Evolutionary conservation across 768 basidiomycete genomes (phyloP).

Genomic region (Leccinum boreale): DNA sequence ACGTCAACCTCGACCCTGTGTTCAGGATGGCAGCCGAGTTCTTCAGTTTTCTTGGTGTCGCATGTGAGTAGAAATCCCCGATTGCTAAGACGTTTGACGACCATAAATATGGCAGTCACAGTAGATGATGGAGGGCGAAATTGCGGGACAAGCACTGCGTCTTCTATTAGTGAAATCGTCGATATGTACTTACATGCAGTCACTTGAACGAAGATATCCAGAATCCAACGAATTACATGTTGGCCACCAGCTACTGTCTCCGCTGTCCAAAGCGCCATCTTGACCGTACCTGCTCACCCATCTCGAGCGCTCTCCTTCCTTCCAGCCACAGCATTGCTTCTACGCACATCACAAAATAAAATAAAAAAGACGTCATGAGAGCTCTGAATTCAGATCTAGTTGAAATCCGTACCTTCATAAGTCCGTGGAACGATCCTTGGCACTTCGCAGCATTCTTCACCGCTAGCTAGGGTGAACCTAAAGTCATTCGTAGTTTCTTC

Average conservation of each 20-base stretch:
- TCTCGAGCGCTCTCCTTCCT: slow-evolving; percentile 65
- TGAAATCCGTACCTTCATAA: slow-evolving; percentile 50
- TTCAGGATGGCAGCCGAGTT: too few relatives aligned
- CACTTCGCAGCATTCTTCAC: slow-evolving; percentile 35
- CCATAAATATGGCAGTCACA: too few relatives aligned
- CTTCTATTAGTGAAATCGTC: too few relatives aligned
- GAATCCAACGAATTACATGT: too few relatives aligned
- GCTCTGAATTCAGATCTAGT: neutral
- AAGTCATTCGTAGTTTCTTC: slow-evolving; percentile 75
- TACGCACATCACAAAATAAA: slow-evolving; percentile 23
- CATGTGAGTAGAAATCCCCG: too few relatives aligned
- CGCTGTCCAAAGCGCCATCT: slow-evolving; percentile 16
- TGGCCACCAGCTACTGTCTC: neutral
- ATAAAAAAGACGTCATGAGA: slow-evolving; percentile 6
- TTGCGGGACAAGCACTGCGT: too few relatives aligned
- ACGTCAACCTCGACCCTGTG: too few relatives aligned
- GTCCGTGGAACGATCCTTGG: slow-evolving; percentile 61
- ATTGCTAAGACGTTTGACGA: too few relatives aligned
- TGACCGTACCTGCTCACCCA: slow-evolving; percentile 63
- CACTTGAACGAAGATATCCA: too few relatives aligned
- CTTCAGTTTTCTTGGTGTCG: too few relatives aligned
- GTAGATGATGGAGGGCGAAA: too few relatives aligned
- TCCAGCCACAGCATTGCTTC: slow-evolving; percentile 88
- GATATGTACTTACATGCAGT: too few relatives aligned
- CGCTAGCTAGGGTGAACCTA: slow-evolving; percentile 66